Conservation (phyloP, 1,139 yeast genomes). For the Blastobotrys indianensis region DNA sequence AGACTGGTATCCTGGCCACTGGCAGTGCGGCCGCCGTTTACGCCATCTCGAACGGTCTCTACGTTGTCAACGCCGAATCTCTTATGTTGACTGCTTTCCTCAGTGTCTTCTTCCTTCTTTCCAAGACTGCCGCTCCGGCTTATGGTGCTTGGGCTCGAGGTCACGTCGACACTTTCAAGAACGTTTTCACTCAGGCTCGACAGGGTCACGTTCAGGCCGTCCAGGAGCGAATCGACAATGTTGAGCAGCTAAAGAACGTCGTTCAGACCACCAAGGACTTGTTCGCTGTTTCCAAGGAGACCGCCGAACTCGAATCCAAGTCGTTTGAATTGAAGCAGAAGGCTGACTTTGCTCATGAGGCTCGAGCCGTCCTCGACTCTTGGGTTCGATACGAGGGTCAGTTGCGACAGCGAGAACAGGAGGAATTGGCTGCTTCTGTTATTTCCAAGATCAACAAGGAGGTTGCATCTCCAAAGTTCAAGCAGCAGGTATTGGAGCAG, state of each 20-base stretch:
- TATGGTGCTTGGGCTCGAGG: slow-evolving; percentile 94
- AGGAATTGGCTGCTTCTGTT: slow-evolving; percentile 80
- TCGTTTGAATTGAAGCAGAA: slow-evolving; percentile 89
- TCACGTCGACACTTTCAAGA: slow-evolving; percentile 78
- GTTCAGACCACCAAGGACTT: slow-evolving; percentile 85
- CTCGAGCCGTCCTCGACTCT: slow-evolving; percentile 91
- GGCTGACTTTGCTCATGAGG: slow-evolving; percentile 81
- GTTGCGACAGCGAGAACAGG: slow-evolving; percentile 94
- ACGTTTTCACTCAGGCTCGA: slow-evolving; percentile 82
- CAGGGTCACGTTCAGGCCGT: slow-evolving; percentile 87
- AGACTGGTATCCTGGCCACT: slow-evolving; percentile 94
- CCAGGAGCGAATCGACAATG: slow-evolving; percentile 83
- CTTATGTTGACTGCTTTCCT: slow-evolving; percentile 75
- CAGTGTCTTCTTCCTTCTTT: slow-evolving; percentile 66
- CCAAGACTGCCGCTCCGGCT: slow-evolving; percentile 88
- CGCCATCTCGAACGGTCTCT: slow-evolving; percentile 89
- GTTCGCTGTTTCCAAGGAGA: slow-evolving; percentile 92
- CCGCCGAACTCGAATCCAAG: slow-evolving; percentile 91
- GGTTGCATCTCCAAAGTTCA: slow-evolving; percentile 83
- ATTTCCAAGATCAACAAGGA: slow-evolving; percentile 85
- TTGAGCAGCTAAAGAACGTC: slow-evolving; percentile 84
- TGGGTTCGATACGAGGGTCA: slow-evolving; percentile 99
- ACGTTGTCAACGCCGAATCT: slow-evolving; percentile 92
- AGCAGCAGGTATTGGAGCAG: slow-evolving; percentile 85
- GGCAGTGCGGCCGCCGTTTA: slow-evolving; percentile 90